phyloP scores from a whole-genome alignment of 257 asterid species.

The Linaria vulgaris region DNA sequence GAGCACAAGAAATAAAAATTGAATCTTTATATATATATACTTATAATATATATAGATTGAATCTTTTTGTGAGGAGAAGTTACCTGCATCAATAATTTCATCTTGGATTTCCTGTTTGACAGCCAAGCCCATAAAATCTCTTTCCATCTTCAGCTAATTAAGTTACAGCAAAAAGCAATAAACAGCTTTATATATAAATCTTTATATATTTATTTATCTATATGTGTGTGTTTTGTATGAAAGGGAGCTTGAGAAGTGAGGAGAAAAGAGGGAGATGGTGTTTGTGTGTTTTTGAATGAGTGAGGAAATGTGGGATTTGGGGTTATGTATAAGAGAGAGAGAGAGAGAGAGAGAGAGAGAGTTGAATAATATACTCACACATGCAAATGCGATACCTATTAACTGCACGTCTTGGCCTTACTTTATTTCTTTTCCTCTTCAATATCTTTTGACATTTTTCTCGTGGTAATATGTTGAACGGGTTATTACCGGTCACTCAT shows the following conservation, averaged over 20 bases:
- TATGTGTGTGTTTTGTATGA: no score
- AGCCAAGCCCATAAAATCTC: constrained; percentile 53
- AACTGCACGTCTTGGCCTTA: background rate
- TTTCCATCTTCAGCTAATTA: constrained; percentile 30
- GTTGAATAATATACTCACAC: background rate
- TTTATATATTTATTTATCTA: no score
- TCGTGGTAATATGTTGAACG: background rate
- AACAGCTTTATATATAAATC: no score
- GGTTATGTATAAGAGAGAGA: background rate
- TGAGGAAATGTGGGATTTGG: background rate
- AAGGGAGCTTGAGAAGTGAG: no score
- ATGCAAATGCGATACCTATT: background rate
- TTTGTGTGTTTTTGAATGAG: no score
- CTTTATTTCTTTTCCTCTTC: background rate
- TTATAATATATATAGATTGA: no score
- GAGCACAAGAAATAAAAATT: background rate
- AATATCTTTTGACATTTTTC: constrained; percentile 9
- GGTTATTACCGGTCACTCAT: background rate
- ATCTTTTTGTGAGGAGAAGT: no score
- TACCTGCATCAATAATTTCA: constrained; percentile 41
- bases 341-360: constrained; percentile 14
- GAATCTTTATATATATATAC: background rate
- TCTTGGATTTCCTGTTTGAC: constrained; percentile 42
- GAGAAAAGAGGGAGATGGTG: no score
- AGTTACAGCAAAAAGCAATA: no score